These are phyloP conservation scores for Aspergillus brasiliensis DNA, from an alignment of 2,329 filamentous ascomycete species.

Conservation along the genomic window DNA sequence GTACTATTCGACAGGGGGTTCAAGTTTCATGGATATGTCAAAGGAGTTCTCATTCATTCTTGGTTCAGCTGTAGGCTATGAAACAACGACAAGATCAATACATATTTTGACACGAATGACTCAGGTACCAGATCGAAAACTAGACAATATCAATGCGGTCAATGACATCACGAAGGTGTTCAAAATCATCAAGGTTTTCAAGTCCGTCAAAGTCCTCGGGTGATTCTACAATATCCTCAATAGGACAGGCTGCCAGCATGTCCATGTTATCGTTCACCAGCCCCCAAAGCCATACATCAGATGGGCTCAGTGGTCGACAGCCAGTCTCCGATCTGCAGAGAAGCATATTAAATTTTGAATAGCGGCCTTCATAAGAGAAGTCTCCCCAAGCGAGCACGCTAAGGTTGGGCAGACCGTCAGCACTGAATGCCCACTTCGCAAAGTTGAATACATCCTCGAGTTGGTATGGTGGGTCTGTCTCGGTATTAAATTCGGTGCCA, in stretches of 20 bases:
- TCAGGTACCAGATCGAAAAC: no score
- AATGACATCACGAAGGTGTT: no score
- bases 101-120: no score
- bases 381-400: slow-evolving; percentile 1
- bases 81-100: no score
- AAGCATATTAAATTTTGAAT: neutral
- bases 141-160: no score
- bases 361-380: slow-evolving; percentile 4
- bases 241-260: neutral
- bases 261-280: neutral
- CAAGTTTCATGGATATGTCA: no score
- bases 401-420: neutral
- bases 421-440: slow-evolving; percentile 7
- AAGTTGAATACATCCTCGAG: neutral
- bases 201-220: no score
- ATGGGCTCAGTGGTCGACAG: neutral
- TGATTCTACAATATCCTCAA: neutral
- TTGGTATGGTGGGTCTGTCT: neutral
- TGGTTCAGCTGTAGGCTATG: no score
- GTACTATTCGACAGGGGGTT: no score
- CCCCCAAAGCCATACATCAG: neutral
- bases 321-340: neutral
- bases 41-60: no score
- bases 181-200: no score
- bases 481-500: neutral